Evolutionary conservation across 768 basidiomycete genomes (phyloP), one percentile per base, ranked within the genome.

Genomic region (Auriscalpium microsporum): DNA sequence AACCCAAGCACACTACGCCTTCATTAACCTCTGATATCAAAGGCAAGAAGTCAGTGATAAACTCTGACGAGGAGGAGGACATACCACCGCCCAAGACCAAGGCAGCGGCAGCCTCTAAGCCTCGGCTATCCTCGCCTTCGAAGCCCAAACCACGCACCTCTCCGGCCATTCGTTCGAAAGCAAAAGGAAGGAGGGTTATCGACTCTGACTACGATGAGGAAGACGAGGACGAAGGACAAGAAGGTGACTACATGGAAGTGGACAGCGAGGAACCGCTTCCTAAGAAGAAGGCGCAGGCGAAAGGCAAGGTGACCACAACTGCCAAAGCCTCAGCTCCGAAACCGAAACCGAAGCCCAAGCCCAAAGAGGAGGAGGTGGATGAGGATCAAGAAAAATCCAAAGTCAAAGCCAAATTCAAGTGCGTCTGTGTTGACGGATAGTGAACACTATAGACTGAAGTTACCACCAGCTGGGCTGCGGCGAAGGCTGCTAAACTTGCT

Each of bases 401-500:
- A 72, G 48, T 64, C 69, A 75, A 73, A 57, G 69, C 67, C 62
- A 67, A 71, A 72, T 73, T 52, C 40, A 42, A 53, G 73, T 61
- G 9, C 45, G n/a, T 17, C 34, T 14, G 2, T n/a, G 13, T 46
- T 37, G 34, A 10, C 42, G 11, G 8, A 8, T 19, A 14, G 13
- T 42, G 21, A 23, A 19, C 35, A 2, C 28, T 16, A 28, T 2
- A 48, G 16, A 49, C 46, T 13, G 11, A 42, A 5, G 38, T 54
- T 16, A 21, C 40, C 19, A 21, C 35, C 61, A 80, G 78, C 62
- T 81, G 77, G 76, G 72, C 71, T 13, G 74, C 77, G 0, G 75
- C 77, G 14, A 75, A 78, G 56, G 86, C 85, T 0, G 84, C 85
- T 14, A 80, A 81, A 62, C 64, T 77, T 0, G 79, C 83, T 0